A percentile compares a stretch with the other conserved stretches of the same genome.
phyloP scores from a whole-genome alignment of 2,329 filamentous ascomycete species.

The Fusarium tricinctum region DNA sequence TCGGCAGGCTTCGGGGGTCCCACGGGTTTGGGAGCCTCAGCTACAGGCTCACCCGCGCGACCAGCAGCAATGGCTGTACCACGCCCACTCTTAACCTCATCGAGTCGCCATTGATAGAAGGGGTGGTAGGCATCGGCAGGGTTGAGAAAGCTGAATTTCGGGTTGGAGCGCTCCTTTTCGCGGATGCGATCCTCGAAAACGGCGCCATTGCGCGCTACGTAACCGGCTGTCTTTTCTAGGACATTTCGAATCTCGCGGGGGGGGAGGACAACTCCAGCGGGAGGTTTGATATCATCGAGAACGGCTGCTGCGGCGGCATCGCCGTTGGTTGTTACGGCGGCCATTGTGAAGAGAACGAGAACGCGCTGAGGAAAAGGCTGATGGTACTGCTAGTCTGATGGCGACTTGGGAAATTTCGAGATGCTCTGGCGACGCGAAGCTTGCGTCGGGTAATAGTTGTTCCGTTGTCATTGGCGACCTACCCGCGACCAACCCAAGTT shows the following conservation, averaged over 20 bases:
- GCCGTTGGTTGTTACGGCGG: constrained; percentile 62
- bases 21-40: constrained; percentile 73
- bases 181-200: constrained; percentile 87
- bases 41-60: constrained; percentile 73
- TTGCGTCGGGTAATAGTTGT: constrained; percentile 29
- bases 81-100: constrained; percentile 86
- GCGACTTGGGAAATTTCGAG: constrained; percentile 48
- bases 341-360: constrained; percentile 43
- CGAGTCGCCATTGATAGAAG: constrained; percentile 92
- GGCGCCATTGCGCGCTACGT: constrained; percentile 78
- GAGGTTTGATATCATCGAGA: constrained; percentile 80
- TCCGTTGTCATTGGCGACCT: constrained; percentile 6
- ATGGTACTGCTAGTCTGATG: constrained; percentile 21
- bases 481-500: background rate
- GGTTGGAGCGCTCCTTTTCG: constrained; percentile 84
- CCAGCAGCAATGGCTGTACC: constrained; percentile 85
- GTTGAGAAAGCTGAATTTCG: constrained; percentile 92
- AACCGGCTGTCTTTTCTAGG: constrained; percentile 95
- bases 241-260: constrained; percentile 87
- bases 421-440: constrained; percentile 41
- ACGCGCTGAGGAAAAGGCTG: constrained; percentile 22
- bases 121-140: constrained; percentile 84
- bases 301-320: constrained; percentile 60
- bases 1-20: constrained; percentile 88
- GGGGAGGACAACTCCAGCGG: constrained; percentile 86